Conservation (phyloP, 768 basidiomycete species). For the Hygrophorus russula region DNA sequence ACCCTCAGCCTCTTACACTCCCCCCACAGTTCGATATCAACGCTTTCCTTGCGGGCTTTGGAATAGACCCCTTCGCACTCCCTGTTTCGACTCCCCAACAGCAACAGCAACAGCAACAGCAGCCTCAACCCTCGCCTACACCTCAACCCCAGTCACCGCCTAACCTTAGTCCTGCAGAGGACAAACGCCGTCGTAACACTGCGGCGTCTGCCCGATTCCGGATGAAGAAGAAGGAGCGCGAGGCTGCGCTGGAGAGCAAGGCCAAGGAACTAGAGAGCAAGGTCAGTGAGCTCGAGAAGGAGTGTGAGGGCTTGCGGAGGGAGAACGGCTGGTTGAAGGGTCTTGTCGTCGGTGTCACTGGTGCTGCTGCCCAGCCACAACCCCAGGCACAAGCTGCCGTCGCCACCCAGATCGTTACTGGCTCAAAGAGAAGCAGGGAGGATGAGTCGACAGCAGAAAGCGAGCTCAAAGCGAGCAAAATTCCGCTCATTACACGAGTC, state of each 20-base stretch:
- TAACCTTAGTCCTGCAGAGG: slow-evolving; percentile 50
- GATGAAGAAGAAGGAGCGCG: slow-evolving; percentile 92
- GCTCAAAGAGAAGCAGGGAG: too few relatives aligned
- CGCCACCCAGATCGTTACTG: too few relatives aligned
- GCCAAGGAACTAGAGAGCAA: slow-evolving; percentile 77
- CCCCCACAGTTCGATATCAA: slow-evolving; percentile 24
- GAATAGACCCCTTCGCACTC: slow-evolving; percentile 31
- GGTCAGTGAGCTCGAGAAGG: slow-evolving; percentile 76
- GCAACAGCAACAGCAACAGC: too few relatives aligned
- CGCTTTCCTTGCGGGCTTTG: slow-evolving; percentile 24
- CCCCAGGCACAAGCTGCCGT: too few relatives aligned
- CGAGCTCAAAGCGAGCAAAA: too few relatives aligned
- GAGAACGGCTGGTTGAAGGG: slow-evolving; percentile 94
- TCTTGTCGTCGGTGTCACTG: slow-evolving; percentile 79
- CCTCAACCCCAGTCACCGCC: slow-evolving; percentile 16
- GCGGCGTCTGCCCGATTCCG: slow-evolving; percentile 90
- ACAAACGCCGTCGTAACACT: slow-evolving; percentile 90
- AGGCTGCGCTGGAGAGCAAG: slow-evolving; percentile 76
- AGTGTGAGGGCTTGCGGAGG: slow-evolving; percentile 77
- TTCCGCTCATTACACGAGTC: too few relatives aligned
- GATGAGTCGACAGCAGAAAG: too few relatives aligned
- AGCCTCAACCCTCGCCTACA: slow-evolving; percentile 14
- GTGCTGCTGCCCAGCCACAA: slow-evolving; percentile 28
- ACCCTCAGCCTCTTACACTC: slow-evolving; percentile 17
- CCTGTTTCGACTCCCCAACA: slow-evolving; percentile 15